Evolutionary conservation across 192 early-diverging fungal species (phyloP).

Genomic region (Coemansia guatemalensis): DNA sequence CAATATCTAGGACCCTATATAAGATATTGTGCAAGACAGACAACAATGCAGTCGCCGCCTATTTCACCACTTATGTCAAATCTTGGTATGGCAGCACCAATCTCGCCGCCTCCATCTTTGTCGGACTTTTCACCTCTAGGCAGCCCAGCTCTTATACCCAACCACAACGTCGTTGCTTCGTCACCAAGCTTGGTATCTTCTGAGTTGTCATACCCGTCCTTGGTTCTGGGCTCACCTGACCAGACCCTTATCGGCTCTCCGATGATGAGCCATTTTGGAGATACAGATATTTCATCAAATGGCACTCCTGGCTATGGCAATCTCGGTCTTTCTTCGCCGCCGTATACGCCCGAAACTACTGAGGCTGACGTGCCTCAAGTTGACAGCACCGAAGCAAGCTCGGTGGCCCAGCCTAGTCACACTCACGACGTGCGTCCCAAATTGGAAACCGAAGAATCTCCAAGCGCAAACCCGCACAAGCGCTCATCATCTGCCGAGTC

Average conservation of each 20-base stretch:
- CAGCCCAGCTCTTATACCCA: background rate
- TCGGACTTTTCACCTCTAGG: background rate
- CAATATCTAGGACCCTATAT: slow-evolving; percentile 26
- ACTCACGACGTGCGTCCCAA: background rate
- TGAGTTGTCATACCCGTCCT: background rate
- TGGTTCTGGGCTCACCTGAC: too few species aligned
- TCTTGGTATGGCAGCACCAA: background rate
- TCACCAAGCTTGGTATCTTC: background rate
- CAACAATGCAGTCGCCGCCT: slow-evolving; percentile 19
- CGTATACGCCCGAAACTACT: background rate
- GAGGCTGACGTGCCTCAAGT: background rate
- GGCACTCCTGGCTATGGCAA: background rate
- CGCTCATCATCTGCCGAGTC: background rate
- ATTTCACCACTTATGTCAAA: background rate
- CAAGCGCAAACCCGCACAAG: background rate
- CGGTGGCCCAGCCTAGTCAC: background rate
- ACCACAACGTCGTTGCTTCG: background rate
- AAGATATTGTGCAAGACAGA: background rate
- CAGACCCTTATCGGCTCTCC: background rate
- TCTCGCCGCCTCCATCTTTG: background rate
- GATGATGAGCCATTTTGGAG: background rate
- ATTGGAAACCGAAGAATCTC: background rate
- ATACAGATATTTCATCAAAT: background rate
- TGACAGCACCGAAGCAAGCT: background rate
- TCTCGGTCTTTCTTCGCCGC: background rate